Evolutionary conservation across 495 filamentous ascomycete genomes (phyloP).

Genomic region (Penicillium waksmanii): DNA sequence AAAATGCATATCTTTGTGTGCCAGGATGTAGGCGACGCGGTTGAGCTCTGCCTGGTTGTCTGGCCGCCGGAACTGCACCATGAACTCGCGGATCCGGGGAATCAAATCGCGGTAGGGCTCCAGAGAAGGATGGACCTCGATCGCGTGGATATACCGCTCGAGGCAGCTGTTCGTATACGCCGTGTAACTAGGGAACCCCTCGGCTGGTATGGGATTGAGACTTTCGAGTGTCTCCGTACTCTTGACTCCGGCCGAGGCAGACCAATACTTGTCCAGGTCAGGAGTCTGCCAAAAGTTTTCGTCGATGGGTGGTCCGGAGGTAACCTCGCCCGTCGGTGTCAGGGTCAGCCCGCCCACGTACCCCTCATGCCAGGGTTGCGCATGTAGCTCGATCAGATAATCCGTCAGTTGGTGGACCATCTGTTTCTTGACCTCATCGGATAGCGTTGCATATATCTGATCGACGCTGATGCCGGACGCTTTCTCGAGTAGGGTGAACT

Average conservation of each 20-base stretch:
- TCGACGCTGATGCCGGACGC: constrained; percentile 28
- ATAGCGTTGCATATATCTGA: constrained; percentile 31
- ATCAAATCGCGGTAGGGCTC: constrained; percentile 24
- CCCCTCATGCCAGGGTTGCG: constrained; percentile 20
- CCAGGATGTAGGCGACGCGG: constrained; percentile 24
- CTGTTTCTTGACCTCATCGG: constrained; percentile 9
- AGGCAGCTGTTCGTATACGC: too few relatives aligned
- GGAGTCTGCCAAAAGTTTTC: too few relatives aligned
- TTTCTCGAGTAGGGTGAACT: constrained; percentile 35
- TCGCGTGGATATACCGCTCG: too few relatives aligned
- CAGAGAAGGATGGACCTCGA: constrained; percentile 25
- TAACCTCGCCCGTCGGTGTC: constrained; percentile 8
- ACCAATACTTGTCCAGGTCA: too few relatives aligned
- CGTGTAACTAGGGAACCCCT: too few relatives aligned
- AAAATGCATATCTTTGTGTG: constrained; percentile 45
- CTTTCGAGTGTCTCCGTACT: too few relatives aligned
- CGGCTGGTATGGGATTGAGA: too few relatives aligned
- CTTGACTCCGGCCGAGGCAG: too few relatives aligned
- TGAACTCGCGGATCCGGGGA: constrained; percentile 26
- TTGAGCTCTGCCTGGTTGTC: constrained; percentile 24
- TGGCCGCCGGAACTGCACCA: constrained; percentile 9
- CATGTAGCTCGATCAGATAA: constrained; percentile 34
- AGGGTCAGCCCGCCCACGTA: constrained; percentile 27
- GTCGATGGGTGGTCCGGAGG: too few relatives aligned
- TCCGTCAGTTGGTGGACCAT: constrained; percentile 35